Percentiles rank a stretch among this genome's conserved stretches.
Evolutionary conservation across 148 eudicot genomes (phyloP).

Genomic region (Fagopyrum tataricum): DNA sequence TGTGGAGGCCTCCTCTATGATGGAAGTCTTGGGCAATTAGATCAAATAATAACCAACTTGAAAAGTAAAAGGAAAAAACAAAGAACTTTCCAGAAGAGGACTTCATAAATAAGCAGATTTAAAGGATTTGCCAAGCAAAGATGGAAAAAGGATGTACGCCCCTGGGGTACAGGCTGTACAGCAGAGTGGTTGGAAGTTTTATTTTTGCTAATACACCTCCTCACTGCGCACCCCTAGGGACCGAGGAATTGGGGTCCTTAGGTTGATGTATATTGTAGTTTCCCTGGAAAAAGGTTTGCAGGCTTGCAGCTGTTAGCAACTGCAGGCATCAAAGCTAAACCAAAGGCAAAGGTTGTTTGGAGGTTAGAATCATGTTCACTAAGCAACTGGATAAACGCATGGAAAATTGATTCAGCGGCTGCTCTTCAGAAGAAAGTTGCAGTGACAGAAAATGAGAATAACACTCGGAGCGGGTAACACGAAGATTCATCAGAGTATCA

Average conservation of each 20-base stretch:
- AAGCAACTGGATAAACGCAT: background rate
- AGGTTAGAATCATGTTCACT: background rate
- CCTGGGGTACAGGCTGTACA: too few relatives aligned
- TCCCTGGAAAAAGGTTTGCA: background rate
- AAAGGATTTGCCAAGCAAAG: background rate
- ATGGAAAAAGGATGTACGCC: background rate
- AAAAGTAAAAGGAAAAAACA: background rate
- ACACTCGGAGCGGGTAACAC: background rate
- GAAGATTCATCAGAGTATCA: background rate
- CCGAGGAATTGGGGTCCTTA: too few relatives aligned
- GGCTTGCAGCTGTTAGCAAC: conserved; percentile 6
- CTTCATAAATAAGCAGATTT: background rate
- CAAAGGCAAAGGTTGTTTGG: background rate
- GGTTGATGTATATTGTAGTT: background rate
- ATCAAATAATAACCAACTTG: background rate
- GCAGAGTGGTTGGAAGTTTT: too few relatives aligned
- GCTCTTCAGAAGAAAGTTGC: background rate
- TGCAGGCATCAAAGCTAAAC: background rate
- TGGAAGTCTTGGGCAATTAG: background rate
- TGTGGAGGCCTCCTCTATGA: background rate
- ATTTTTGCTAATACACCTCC: too few relatives aligned
- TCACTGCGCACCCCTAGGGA: too few relatives aligned
- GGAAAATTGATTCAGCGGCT: background rate
- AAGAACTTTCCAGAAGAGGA: background rate
- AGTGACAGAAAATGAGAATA: background rate